phyloP scores from a whole-genome alignment of 805 yeast genomes.

The Saccharomycopsis fermentans region DNA sequence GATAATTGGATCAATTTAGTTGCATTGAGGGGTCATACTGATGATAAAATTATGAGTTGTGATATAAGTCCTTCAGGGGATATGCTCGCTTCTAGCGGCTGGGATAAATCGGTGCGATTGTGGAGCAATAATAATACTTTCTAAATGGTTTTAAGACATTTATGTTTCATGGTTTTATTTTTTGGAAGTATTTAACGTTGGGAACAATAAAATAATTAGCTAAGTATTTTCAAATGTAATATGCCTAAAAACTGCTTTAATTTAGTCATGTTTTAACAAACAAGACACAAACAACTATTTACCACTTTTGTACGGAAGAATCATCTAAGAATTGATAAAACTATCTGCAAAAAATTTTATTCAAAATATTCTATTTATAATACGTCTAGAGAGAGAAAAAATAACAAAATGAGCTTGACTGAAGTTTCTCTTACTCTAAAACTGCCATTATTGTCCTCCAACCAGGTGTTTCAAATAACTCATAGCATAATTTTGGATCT shows the following conservation, averaged over 20 bases:
- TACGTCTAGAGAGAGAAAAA: too few relatives aligned
- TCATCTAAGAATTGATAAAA: not conserved
- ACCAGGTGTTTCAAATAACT: constrained; percentile 53
- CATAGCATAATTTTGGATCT: constrained; percentile 36
- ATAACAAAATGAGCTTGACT: too few relatives aligned
- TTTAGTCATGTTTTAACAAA: too few relatives aligned
- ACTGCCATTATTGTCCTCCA: constrained; percentile 69
- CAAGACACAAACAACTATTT: too few relatives aligned
- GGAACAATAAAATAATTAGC: too few relatives aligned
- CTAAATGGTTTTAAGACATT: not conserved
- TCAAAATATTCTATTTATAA: not conserved
- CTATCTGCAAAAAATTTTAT: not conserved
- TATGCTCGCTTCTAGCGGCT: constrained; percentile 54
- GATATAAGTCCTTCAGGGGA: constrained; percentile 40
- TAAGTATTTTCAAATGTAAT: not conserved
- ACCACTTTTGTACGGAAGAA: not conserved
- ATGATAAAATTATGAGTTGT: constrained; percentile 56
- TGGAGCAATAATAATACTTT: constrained; percentile 21
- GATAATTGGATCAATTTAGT: constrained; percentile 59
- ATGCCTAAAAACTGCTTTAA: not conserved
- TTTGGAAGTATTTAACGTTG: too few relatives aligned
- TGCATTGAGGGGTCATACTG: constrained; percentile 47
- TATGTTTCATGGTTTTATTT: not conserved
- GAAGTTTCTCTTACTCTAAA: not conserved
- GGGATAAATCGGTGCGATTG: constrained; percentile 73